Evolutionary conservation across 1,139 yeast species (phyloP).

Genomic region (Blastobotrys buckinghamii): DNA sequence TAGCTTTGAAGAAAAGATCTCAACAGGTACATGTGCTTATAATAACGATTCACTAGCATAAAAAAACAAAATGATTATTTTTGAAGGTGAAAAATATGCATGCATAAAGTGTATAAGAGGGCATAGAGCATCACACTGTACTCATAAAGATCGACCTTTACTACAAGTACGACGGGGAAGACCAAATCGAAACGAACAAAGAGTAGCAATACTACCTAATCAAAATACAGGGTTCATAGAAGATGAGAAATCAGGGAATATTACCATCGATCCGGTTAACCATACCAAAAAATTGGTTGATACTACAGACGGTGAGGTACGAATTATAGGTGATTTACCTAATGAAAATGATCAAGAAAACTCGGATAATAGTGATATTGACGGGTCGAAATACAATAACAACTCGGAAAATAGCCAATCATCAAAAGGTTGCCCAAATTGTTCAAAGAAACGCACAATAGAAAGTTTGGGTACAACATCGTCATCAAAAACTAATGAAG

Average conservation of each 20-base stretch:
- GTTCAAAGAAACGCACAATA: not conserved
- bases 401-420: too few relatives aligned
- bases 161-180: constrained; percentile 89
- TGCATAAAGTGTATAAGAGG: constrained; percentile 74
- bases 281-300: constrained; percentile 25
- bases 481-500: constrained; percentile 1
- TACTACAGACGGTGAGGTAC: constrained; percentile 23
- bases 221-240: constrained; percentile 4
- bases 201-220: constrained; percentile 29
- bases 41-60: too few relatives aligned
- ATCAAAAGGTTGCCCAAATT: not conserved
- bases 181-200: constrained; percentile 38
- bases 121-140: constrained; percentile 83
- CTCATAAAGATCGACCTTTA: constrained; percentile 71
- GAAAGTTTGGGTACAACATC: not conserved
- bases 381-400: too few relatives aligned
- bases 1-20: too few relatives aligned
- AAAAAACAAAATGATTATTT: constrained; percentile 57
- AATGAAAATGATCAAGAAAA: not conserved
- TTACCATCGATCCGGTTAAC: constrained; percentile 21
- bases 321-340: constrained; percentile 13
- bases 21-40: too few relatives aligned
- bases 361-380: not conserved
- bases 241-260: constrained; percentile 14
- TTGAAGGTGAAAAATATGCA: constrained; percentile 82